Conservation (phyloP, 768 basidiomycete genomes). For the Tricholoma matsutake region DNA sequence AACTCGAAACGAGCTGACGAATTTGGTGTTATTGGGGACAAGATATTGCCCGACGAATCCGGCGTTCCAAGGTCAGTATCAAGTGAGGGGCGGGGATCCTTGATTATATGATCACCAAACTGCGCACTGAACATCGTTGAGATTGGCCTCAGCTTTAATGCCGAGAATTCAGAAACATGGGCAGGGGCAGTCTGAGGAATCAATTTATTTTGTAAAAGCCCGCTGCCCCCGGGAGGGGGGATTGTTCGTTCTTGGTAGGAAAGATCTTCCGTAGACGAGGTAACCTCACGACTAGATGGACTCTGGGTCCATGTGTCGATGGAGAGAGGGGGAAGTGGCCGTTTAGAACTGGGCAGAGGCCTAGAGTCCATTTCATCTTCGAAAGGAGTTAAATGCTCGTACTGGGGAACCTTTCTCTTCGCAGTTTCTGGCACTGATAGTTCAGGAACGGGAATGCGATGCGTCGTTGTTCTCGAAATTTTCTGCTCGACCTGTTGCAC, state of each 20-base stretch:
- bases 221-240: conserved; percentile 17
- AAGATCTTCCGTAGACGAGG: conserved; percentile 20
- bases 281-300: conserved; percentile 16
- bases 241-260: conserved; percentile 23
- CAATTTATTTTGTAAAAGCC: conserved; percentile 19
- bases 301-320: conserved; percentile 36
- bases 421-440: conserved; percentile 35
- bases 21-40: conserved; percentile 38
- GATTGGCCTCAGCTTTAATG: conserved; percentile 69
- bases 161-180: conserved; percentile 56
- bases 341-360: conserved; percentile 29
- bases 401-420: conserved; percentile 13
- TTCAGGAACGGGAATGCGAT: conserved; percentile 42
- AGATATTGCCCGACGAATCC: conserved; percentile 42
- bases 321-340: conserved; percentile 37
- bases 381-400: conserved; percentile 7
- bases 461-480: conserved; percentile 27
- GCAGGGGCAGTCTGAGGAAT: conserved; percentile 65
- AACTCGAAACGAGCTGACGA: conserved; percentile 13
- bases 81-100: conserved; percentile 32
- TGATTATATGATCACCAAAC: conserved; percentile 50
- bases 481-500: conserved; percentile 16
- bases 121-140: conserved; percentile 74
- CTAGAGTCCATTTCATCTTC: background rate
- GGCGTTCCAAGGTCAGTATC: conserved; percentile 48